Conservation (phyloP, 306 rosid genomes). For the Herpetospermum pedunculosum region DNA sequence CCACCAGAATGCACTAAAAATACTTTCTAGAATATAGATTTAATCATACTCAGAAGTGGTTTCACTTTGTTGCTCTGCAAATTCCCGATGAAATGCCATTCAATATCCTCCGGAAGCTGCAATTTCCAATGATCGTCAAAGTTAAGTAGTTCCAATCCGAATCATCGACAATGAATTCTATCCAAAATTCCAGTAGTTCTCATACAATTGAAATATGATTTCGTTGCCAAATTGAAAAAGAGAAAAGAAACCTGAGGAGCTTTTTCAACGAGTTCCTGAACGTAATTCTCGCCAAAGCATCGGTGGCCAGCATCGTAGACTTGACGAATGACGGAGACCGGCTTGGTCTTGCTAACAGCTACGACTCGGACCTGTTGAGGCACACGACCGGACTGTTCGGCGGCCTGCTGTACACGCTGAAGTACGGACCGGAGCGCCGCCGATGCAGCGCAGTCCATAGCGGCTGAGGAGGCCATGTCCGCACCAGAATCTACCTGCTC, state of each 20-base stretch:
- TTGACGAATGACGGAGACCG: constrained; percentile 45
- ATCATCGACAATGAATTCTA: not conserved
- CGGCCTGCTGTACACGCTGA: constrained; percentile 51
- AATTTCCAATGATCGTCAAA: not conserved
- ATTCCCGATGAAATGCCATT: constrained; percentile 90
- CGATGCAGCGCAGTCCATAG: constrained; percentile 27
- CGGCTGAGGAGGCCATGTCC: constrained; percentile 33
- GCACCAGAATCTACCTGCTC: constrained; percentile 4
- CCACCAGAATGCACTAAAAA: not conserved
- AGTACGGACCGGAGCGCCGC: constrained; percentile 40
- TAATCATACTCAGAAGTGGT: constrained; percentile 54
- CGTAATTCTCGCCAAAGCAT: constrained; percentile 88
- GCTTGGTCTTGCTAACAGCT: constrained; percentile 85
- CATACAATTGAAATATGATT: not conserved
- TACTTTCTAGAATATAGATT: not conserved
- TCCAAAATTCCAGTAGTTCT: not conserved
- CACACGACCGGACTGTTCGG: constrained; percentile 41
- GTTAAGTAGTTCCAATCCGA: not conserved
- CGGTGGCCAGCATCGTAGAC: constrained; percentile 88
- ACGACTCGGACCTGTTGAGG: constrained; percentile 47
- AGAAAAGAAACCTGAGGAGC: constrained; percentile 56
- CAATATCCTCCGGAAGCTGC: constrained; percentile 82
- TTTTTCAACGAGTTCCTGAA: constrained; percentile 69
- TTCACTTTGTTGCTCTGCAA: constrained; percentile 88
- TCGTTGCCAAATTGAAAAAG: not conserved